Evolutionary conservation across 768 basidiomycete species (phyloP), one percentile per base, ranked within the genome.

Genomic region (Tricholoma saponaceum): DNA sequence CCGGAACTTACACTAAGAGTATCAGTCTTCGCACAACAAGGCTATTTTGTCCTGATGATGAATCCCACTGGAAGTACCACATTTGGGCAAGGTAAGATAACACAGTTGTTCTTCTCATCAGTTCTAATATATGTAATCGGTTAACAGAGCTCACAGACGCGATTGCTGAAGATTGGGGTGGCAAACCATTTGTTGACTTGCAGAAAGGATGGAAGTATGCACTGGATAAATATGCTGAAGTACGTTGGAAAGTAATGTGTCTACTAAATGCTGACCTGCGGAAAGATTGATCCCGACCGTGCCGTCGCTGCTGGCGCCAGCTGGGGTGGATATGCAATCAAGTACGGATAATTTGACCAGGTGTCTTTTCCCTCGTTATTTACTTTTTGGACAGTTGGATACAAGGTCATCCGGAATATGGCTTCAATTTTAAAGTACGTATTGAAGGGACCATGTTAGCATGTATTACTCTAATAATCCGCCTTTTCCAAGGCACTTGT

Each of bases 61-160:
- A 98, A 98, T 68, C 96, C 96, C 2, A 96, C 95, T 0, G 96
- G 96, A 8, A 91, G 89, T 26, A 98, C 96, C 3, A 87, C 91
- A 0, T 97, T 95, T 63, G 95, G 94, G 3, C 94, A 96, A 81
- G 79, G 90, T 86, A 64, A 22, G 23, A 14, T 51, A 8, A 13
- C 43, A 44, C 33, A 50, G 57, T 14, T 56, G 30, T 13, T 39
- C 26, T 41, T 35, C 13, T 50, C n/a, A 9, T n/a, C 5, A n/a
- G 26, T 50, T 18, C 5, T 44, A 43, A 16, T n/a, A 49, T 5
- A 35, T 28, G 8, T 43, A 33, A 50, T 46, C 9, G 39, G 6
- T 56, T 12, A 41, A 28, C 58, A 92, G 91, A 85, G 26, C 79
- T 92, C 55, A 91, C 89, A n/a, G 86, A 92, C 63, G 88, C 82